Evolutionary conservation across 2,329 filamentous ascomycete species (phyloP).

Genomic region (Penicillium thymicola): DNA sequence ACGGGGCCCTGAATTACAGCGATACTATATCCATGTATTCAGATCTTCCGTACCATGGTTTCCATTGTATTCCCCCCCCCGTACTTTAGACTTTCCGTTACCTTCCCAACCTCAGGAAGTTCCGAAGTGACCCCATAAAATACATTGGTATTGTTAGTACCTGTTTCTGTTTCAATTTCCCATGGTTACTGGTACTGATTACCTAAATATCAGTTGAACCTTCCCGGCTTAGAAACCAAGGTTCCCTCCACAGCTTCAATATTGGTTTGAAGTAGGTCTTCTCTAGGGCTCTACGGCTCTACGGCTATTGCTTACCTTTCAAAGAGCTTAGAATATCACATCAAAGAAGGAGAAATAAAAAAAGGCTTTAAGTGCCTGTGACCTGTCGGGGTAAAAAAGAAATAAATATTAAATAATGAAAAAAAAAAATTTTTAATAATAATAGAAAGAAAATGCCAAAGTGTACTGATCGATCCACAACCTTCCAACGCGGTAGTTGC

Average conservation of each 20-base stretch:
- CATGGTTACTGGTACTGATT: not conserved
- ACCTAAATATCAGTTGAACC: not conserved
- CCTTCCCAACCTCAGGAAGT: not conserved
- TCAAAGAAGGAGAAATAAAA: constrained; percentile 1
- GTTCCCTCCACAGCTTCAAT: not conserved
- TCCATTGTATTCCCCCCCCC: constrained; percentile 2
- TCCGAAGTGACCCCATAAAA: constrained; percentile 1
- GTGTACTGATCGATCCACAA: constrained; percentile 3
- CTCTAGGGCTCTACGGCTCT: not conserved
- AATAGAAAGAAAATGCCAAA: not conserved
- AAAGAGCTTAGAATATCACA: not conserved
- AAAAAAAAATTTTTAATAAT: not conserved
- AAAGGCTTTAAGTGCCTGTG: constrained; percentile 12
- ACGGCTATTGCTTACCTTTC: not conserved
- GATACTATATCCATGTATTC: not conserved
- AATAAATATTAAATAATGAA: not conserved
- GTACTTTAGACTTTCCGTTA: constrained; percentile 7
- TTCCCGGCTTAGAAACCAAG: not conserved
- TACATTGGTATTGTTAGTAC: constrained; percentile 20
- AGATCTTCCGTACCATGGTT: constrained; percentile 1
- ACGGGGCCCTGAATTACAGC: constrained; percentile 18
- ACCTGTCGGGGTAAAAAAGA: constrained; percentile 10
- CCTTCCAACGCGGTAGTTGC: constrained; percentile 1
- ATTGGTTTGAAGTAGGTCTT: not conserved
- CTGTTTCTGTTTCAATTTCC: constrained; percentile 22